Percentiles rank a stretch among this genome's conserved stretches.
Conservation (phyloP, 2,329 filamentous ascomycete genomes). For the Pseudocercospora cruenta region DNA sequence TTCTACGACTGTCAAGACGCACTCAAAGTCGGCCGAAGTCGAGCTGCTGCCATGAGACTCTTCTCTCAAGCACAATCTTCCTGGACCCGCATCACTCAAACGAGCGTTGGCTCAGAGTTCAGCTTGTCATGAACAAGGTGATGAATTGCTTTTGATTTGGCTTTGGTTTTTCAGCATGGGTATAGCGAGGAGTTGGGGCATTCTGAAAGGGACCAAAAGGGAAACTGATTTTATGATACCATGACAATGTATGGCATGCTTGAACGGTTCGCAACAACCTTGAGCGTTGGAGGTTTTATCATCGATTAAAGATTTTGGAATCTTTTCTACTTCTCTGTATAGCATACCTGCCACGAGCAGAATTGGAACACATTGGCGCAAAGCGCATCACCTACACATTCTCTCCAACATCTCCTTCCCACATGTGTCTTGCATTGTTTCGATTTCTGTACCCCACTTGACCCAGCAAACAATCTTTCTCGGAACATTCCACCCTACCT, state of each 20-base stretch:
- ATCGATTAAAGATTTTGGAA: neutral
- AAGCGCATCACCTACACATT: neutral
- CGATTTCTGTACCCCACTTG: too few species aligned
- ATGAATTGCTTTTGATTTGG: neutral
- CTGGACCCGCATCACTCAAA: conserved; percentile 23
- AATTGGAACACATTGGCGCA: neutral
- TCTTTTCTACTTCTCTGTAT: neutral
- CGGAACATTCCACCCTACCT: neutral
- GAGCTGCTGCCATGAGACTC: conserved; percentile 23
- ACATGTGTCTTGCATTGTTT: neutral
- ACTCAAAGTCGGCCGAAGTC: conserved; percentile 23
- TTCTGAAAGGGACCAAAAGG: neutral
- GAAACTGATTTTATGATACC: neutral
- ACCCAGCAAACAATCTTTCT: too few species aligned
- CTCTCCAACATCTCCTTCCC: neutral
- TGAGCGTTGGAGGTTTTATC: neutral
- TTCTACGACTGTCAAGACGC: conserved; percentile 28
- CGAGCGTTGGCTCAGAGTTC: conserved; percentile 22
- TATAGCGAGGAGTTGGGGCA: conserved; percentile 1
- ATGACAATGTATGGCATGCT: neutral
- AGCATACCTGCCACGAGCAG: conserved; percentile 1
- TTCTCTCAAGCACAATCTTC: conserved; percentile 20
- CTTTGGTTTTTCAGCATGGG: neutral
- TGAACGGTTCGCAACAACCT: neutral
- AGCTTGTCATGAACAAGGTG: neutral